Base-by-base conservation (phyloP, 2,329 filamentous ascomycete genomes). In the Bipolaris oryzae region DNA sequence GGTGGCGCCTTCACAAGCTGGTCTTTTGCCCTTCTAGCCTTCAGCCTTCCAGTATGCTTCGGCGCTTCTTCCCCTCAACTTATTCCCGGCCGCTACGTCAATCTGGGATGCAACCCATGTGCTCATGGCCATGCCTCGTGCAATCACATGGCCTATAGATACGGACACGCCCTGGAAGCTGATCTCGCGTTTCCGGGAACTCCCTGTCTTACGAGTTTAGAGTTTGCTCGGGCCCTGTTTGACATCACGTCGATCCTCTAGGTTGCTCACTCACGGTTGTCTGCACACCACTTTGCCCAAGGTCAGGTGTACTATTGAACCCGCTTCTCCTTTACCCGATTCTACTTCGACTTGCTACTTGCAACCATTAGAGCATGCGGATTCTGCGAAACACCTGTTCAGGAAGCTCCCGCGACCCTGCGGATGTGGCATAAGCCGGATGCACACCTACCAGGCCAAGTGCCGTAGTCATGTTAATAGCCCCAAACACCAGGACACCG, bases 401-500 rank as follows among this genome's bases (percentile, higher is more conserved):
- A 50, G 33, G 42, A 34, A 34, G 23, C 18, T 34, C 28, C 46
- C 33, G 46, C 38, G 33, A 33, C 38, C 35, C 52, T 21, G 23
- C 46, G 23, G 39, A 43, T 50, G 33, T 20, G 46, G 39, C 28
- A 23, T 50, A 16, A 55, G 42, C 33, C 21, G 23, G 15, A 34
- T 43, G 37, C 42, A 13, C 11, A 43, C 15, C 49, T 42, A 7
- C 18, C 15, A 42, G 33, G 31, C 45, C 7, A 50, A 16, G 37
- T 21, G 16, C 23, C 34, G 33, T 43, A 31, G 31, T 23, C 21
- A 42, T 20, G n/a, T 33, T 18, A 28, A 7, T 52, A 23, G 42
- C 37, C 23, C 49, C 48, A 49, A 45, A 39, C 31, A 42, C 49
- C 49, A 37, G 31, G 49, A 48, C 21, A 16, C 42, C 21, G 9